A percentile compares a stretch with the other conserved stretches of the same genome.
Evolutionary conservation across 768 basidiomycete genomes (phyloP).

Genomic region (Pholiota molesta): DNA sequence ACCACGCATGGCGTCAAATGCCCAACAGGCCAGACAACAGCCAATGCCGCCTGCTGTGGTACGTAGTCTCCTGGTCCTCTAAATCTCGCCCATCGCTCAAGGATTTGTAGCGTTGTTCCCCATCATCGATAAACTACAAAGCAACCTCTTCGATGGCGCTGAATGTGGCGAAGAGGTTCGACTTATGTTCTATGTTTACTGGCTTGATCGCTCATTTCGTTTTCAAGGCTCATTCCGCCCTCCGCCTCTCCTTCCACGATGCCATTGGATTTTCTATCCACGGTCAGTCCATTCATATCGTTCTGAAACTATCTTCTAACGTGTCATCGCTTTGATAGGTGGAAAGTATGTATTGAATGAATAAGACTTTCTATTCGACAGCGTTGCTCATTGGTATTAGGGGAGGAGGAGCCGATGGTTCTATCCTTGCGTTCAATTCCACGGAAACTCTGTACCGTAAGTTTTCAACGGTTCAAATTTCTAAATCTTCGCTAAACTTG

Average conservation of each 20-base stretch:
- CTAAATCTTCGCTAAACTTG: background rate
- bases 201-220: background rate
- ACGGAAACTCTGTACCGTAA: constrained; percentile 27
- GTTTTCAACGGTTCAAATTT: background rate
- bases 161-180: constrained; percentile 22
- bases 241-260: constrained; percentile 22
- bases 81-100: background rate
- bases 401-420: constrained; percentile 35
- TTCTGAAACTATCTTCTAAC: background rate
- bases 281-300: background rate
- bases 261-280: constrained; percentile 21
- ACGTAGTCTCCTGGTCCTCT: background rate
- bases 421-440: constrained; percentile 29
- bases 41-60: background rate
- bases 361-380: background rate
- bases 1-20: background rate
- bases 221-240: constrained; percentile 20
- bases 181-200: background rate
- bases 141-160: constrained; percentile 16
- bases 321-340: background rate
- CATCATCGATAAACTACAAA: constrained; percentile 17
- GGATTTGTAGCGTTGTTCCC: constrained; percentile 15
- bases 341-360: background rate
- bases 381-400: background rate
- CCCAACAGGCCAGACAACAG: background rate